phyloP scores from a whole-genome alignment of 2,329 filamentous ascomycete species.

The Blastomyces gilchristii region DNA sequence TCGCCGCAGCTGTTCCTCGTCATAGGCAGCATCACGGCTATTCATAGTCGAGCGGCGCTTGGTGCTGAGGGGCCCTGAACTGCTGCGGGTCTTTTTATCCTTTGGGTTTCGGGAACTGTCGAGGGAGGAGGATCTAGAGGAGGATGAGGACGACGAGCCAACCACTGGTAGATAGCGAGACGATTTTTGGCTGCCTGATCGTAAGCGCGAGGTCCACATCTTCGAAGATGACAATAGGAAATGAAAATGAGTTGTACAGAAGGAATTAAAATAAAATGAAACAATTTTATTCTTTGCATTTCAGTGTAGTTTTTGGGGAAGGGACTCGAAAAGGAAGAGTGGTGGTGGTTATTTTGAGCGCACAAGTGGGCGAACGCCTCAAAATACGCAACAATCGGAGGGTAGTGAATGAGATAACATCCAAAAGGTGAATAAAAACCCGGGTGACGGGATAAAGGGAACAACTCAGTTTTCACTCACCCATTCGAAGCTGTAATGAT shows the following conservation, averaged over 20 bases:
- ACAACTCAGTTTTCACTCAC: conserved; percentile 47
- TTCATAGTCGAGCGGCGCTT: conserved; percentile 97
- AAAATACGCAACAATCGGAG: not conserved
- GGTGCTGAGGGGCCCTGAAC: conserved; percentile 48
- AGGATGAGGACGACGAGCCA: conserved; percentile 36
- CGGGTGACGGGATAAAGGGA: not conserved
- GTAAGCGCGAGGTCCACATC: conserved; percentile 24
- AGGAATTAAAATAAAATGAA: not conserved
- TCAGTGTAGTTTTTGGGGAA: not conserved
- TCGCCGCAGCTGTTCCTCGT: conserved; percentile 77
- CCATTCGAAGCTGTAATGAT: conserved; percentile 71
- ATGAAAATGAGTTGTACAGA: not conserved
- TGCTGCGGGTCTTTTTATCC: conserved; percentile 39
- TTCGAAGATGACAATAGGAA: not conserved
- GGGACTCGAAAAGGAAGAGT: not conserved
- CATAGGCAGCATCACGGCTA: conserved; percentile 86
- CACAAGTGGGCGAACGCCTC: not conserved
- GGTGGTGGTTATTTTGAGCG: not conserved
- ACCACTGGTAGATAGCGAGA: conserved; percentile 54
- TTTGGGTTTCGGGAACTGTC: conserved; percentile 31
- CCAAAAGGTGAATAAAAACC: conserved; percentile 6
- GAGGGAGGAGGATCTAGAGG: conserved; percentile 36
- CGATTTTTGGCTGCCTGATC: conserved; percentile 45
- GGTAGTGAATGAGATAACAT: conserved; percentile 5
- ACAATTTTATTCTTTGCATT: not conserved